phyloP scores from a whole-genome alignment of 345 rosid species.

The Citrus mangshanensis region DNA sequence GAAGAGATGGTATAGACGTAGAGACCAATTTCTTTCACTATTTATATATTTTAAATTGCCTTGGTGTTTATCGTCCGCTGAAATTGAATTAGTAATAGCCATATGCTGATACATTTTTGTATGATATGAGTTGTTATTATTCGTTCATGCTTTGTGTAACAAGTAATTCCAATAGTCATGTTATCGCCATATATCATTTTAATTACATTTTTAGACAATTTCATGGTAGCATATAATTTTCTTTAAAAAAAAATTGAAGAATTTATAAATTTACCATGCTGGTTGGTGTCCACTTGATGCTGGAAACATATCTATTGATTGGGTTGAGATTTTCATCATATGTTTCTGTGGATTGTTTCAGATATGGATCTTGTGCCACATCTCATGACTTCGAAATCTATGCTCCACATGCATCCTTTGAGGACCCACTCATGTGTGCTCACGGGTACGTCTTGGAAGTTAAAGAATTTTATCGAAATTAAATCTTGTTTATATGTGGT shows the following conservation, averaged over 20 bases:
- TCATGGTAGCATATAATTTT: not conserved
- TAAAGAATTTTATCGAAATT: not conserved
- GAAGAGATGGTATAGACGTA: not conserved
- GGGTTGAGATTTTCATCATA: not conserved
- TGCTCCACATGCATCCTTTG: conserved; percentile 76
- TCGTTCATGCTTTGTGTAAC: not conserved
- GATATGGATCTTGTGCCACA: conserved; percentile 68
- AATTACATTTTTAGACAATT: not conserved
- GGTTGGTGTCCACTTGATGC: not conserved
- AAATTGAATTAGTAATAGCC: not conserved
- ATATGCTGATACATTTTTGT: not conserved
- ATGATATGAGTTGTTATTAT: not conserved
- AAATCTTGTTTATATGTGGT: not conserved
- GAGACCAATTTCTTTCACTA: not conserved
- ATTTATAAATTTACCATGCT: not conserved
- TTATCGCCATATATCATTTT: not conserved
- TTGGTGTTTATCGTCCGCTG: not conserved
- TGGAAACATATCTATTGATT: not conserved
- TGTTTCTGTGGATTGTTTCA: conserved; percentile 26
- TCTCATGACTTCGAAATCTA: conserved; percentile 74
- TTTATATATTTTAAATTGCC: not conserved
- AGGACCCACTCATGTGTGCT: conserved; percentile 93
- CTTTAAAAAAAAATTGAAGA: not conserved
- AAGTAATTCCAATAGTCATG: not conserved
- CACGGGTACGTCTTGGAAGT: conserved; percentile 49